Evolutionary conservation across 169 alveolate genomes (phyloP).

Genomic region (Plasmodium malariae): DNA sequence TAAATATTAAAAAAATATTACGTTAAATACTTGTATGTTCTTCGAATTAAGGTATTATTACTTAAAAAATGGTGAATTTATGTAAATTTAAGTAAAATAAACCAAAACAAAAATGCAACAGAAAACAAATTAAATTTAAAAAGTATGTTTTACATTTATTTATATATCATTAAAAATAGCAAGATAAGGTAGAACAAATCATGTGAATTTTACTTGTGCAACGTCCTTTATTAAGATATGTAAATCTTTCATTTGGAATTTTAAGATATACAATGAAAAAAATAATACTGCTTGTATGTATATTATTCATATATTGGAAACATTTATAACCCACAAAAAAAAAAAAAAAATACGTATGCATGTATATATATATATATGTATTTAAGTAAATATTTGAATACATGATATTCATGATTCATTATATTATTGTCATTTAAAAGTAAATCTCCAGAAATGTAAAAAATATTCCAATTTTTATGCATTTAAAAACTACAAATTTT

Average conservation of each 20-base stretch:
- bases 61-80: constrained; percentile 22
- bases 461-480: too few species aligned
- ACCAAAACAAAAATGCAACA: constrained; percentile 12
- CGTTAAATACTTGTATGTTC: constrained; percentile 5
- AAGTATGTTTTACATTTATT: not conserved
- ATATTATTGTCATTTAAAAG: too few species aligned
- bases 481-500: too few species aligned
- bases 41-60: constrained; percentile 13
- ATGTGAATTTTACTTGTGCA: constrained; percentile 20
- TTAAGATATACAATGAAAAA: too few species aligned
- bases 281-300: too few species aligned
- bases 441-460: too few species aligned
- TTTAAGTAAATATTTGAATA: constrained; percentile 2
- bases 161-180: not conserved
- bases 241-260: too few species aligned
- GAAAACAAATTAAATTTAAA: constrained; percentile 21
- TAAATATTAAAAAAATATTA: constrained; percentile 1
- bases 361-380: constrained; percentile 26
- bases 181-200: constrained; percentile 29
- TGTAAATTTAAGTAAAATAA: not conserved
- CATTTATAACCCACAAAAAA: constrained; percentile 8
- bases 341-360: constrained; percentile 11
- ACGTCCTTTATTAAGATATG: constrained; percentile 2
- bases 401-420: too few species aligned
- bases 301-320: constrained; percentile 3